These are phyloP conservation scores for Penicillium nordicum DNA, from an alignment of 2,329 filamentous ascomycete genomes.

Conservation along the genomic window DNA sequence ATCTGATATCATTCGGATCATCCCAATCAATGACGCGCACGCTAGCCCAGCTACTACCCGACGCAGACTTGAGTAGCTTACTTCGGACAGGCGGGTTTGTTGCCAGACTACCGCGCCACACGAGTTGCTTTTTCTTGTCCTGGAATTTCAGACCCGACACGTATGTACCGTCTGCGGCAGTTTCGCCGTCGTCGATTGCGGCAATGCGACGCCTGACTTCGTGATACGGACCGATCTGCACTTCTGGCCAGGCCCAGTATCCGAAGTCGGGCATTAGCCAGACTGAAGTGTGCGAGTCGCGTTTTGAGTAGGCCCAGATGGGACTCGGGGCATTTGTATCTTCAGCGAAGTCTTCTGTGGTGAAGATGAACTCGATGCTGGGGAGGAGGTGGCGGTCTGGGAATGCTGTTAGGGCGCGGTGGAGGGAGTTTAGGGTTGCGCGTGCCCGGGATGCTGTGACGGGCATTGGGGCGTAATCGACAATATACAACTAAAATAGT, in stretches of 20 bases:
- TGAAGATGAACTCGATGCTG: constrained; percentile 51
- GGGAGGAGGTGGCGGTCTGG: constrained; percentile 42
- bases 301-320: constrained; percentile 46
- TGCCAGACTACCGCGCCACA: constrained; percentile 48
- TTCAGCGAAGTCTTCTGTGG: constrained; percentile 44
- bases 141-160: constrained; percentile 24
- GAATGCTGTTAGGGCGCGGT: constrained; percentile 46
- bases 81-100: constrained; percentile 40
- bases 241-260: constrained; percentile 53
- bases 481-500: constrained; percentile 33
- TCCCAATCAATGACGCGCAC: constrained; percentile 44
- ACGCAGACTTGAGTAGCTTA: constrained; percentile 38
- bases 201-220: constrained; percentile 41
- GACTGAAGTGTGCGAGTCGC: constrained; percentile 36
- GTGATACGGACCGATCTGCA: constrained; percentile 45
- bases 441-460: constrained; percentile 37
- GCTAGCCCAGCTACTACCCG: constrained; percentile 47
- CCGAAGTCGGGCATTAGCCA: constrained; percentile 56
- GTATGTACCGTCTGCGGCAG: constrained; percentile 18
- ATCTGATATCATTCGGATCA: constrained; percentile 36
- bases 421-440: constrained; percentile 47
- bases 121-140: constrained; percentile 45
- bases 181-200: constrained; percentile 34
- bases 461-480: constrained; percentile 35
- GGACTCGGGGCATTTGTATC: constrained; percentile 25